Evolutionary conservation across 2,329 filamentous ascomycete genomes (phyloP).

Genomic region (Diaporthe ilicicola): DNA sequence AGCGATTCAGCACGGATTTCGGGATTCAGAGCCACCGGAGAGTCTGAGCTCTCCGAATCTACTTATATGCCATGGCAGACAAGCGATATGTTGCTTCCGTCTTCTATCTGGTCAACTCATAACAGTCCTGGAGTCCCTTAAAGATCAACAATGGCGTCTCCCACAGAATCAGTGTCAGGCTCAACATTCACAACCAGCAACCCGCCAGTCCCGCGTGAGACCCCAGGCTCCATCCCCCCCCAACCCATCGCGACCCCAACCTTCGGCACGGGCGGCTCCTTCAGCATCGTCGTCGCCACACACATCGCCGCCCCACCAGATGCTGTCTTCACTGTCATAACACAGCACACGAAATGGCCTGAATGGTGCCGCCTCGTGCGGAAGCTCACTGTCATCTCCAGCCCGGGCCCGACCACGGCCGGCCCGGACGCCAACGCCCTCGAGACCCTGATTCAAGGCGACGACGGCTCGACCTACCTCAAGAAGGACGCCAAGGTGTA

Average conservation of each 20-base stretch:
- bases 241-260: conserved; percentile 42
- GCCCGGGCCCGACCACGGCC: conserved; percentile 32
- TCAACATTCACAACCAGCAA: conserved; percentile 28
- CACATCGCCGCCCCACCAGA: conserved; percentile 45
- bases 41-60: too few species aligned
- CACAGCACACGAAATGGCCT: conserved; percentile 44
- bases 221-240: conserved; percentile 32
- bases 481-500: conserved; percentile 43
- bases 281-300: conserved; percentile 43
- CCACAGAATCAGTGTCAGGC: not conserved
- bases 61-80: not conserved
- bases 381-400: conserved; percentile 39
- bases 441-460: conserved; percentile 5
- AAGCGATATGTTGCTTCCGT: not conserved
- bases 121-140: not conserved
- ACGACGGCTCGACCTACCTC: conserved; percentile 37
- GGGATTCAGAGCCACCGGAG: too few species aligned
- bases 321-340: conserved; percentile 45
- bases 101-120: not conserved
- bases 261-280: conserved; percentile 41
- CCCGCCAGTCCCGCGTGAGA: conserved; percentile 31
- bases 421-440: conserved; percentile 35
- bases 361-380: conserved; percentile 48
- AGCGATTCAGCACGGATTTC: too few species aligned
- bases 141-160: not conserved